Conservation (phyloP, 2,329 filamentous ascomycete species). For the Phoma herbarum region DNA sequence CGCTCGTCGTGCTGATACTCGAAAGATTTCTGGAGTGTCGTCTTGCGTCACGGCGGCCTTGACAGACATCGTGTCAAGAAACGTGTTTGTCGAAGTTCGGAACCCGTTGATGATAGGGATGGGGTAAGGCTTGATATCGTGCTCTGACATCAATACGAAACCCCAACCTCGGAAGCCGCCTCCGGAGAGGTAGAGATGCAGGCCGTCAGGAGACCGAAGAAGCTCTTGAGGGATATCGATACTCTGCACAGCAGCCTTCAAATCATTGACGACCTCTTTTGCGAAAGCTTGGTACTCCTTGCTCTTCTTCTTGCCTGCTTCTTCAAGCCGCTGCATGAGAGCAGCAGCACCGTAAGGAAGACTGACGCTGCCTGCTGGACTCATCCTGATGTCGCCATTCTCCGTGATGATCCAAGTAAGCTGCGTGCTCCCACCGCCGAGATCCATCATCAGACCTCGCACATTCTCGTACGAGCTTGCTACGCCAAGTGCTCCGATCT, state of each 20-base stretch:
- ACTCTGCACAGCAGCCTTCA: constrained; percentile 67
- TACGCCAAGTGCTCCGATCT: constrained; percentile 83
- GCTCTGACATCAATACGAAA: constrained; percentile 83
- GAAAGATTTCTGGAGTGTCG: constrained; percentile 61
- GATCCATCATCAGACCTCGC: constrained; percentile 84
- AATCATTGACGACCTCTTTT: constrained; percentile 64
- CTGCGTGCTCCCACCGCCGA: constrained; percentile 79
- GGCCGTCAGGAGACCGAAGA: constrained; percentile 44
- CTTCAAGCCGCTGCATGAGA: constrained; percentile 62
- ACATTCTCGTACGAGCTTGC: constrained; percentile 75
- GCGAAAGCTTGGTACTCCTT: constrained; percentile 59
- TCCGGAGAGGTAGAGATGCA: constrained; percentile 82
- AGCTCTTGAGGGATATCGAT: constrained; percentile 66
- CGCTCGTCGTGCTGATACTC: constrained; percentile 80
- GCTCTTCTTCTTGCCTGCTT: constrained; percentile 47
- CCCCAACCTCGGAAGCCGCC: constrained; percentile 92
- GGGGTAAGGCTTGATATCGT: constrained; percentile 78
- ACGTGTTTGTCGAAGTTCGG: constrained; percentile 67
- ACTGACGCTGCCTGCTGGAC: constrained; percentile 64
- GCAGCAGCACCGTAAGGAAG: constrained; percentile 77
- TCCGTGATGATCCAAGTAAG: constrained; percentile 70
- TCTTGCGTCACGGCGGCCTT: constrained; percentile 53
- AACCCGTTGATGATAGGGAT: constrained; percentile 86
- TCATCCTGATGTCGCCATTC: constrained; percentile 55
- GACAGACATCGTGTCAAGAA: constrained; percentile 63